These are phyloP conservation scores for Olyra latifolia DNA, from an alignment of 176 grass and related monocot genomes.

Conservation along the genomic window DNA sequence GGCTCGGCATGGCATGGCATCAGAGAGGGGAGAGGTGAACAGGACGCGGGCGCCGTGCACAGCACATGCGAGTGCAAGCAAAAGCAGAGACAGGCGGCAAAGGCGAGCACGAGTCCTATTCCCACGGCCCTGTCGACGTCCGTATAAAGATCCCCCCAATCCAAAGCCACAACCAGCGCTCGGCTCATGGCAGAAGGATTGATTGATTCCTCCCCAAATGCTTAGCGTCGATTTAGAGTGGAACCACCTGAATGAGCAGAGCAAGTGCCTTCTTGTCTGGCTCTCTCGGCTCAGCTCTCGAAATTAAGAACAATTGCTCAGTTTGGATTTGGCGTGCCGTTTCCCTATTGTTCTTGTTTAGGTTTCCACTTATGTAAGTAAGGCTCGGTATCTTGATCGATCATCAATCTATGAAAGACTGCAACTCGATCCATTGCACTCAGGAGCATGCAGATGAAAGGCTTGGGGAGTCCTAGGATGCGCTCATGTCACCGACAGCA, in stretches of 20 bases:
- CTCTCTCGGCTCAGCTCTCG: not conserved
- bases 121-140: not conserved
- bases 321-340: not conserved
- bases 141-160: not conserved
- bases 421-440: not conserved
- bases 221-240: no score
- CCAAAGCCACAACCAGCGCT: not conserved
- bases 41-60: no score
- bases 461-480: not conserved
- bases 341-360: not conserved
- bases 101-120: slow-evolving; percentile 9
- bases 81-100: slow-evolving; percentile 21
- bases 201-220: no score
- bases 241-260: slow-evolving; percentile 17
- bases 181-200: no score
- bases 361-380: not conserved
- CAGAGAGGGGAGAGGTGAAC: no score
- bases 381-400: no score
- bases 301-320: not conserved
- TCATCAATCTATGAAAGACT: not conserved
- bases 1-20: no score
- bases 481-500: not conserved
- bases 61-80: slow-evolving; percentile 39
- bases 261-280: slow-evolving; percentile 1
- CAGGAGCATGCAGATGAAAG: not conserved